Evolutionary conservation across 176 grass and related monocot species (phyloP).

Genomic region (Carex parvula): DNA sequence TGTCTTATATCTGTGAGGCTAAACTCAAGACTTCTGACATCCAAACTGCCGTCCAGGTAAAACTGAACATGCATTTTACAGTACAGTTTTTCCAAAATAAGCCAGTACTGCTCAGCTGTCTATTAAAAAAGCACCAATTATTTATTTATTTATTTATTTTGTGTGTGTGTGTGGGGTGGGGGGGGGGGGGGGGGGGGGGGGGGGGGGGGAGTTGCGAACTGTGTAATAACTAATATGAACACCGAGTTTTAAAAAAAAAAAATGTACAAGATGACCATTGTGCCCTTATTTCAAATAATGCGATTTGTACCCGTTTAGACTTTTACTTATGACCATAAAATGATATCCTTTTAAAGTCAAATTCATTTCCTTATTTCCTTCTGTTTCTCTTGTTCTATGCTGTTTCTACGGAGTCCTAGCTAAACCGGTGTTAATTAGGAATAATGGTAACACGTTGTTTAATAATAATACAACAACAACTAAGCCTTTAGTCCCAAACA

Average conservation of each 20-base stretch:
- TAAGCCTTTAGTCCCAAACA: too few species aligned
- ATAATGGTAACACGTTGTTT: background rate
- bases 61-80: background rate
- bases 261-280: background rate
- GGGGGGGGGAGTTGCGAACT: background rate
- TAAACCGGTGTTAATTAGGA: background rate
- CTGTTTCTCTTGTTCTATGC: background rate
- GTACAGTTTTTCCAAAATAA: background rate
- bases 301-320: background rate
- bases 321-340: background rate
- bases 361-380: background rate
- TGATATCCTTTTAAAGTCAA: background rate
- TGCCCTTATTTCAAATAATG: background rate
- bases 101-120: background rate
- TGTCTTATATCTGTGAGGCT: conserved; percentile 94
- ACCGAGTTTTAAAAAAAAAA: background rate
- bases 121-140: background rate
- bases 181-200: too few species aligned
- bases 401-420: background rate
- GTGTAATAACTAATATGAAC: background rate
- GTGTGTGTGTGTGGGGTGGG: too few species aligned
- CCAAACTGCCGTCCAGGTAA: conserved; percentile 96
- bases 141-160: too few species aligned
- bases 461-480: background rate
- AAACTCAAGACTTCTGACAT: conserved; percentile 96